These are phyloP conservation scores for Macrolepiota albuminosa DNA, from an alignment of 768 basidiomycete species.

Conservation along the genomic window DNA sequence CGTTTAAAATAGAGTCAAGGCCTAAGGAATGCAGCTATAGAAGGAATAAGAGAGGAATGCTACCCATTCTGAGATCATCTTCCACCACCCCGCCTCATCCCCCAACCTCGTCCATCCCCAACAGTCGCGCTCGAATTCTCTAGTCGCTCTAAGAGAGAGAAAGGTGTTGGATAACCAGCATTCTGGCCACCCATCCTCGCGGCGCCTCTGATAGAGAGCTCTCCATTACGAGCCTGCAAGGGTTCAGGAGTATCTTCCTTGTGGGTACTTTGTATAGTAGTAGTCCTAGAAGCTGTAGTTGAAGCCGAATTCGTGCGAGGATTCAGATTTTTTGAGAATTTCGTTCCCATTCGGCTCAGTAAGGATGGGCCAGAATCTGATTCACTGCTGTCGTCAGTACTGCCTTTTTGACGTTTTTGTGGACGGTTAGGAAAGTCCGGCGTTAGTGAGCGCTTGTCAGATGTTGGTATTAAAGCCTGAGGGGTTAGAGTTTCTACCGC, in stretches of 20 bases:
- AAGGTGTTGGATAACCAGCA: conserved; percentile 10
- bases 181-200: conserved; percentile 22
- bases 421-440: conserved; percentile 27
- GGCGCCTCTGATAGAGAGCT: conserved; percentile 53
- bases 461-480: conserved; percentile 3
- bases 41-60: conserved; percentile 9
- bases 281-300: background rate
- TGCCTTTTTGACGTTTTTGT: conserved; percentile 30
- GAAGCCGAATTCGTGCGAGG: conserved; percentile 1
- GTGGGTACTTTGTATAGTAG: background rate
- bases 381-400: conserved; percentile 11
- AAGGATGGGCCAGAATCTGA: conserved; percentile 30
- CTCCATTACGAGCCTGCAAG: conserved; percentile 27
- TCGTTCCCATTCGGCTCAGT: conserved; percentile 35
- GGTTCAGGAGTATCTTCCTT: background rate
- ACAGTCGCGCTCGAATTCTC: conserved; percentile 13
- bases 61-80: conserved; percentile 4
- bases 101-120: conserved; percentile 14
- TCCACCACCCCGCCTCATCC: conserved; percentile 22
- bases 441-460: conserved; percentile 10
- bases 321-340: background rate
- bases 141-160: conserved; percentile 32
- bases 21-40: background rate
- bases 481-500: background rate
- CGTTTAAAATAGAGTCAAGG: background rate